Evolutionary conservation across 1,284 basidiomycete genomes (phyloP), one percentile per base, ranked within the genome.

Genomic region (Tilletia indica): DNA sequence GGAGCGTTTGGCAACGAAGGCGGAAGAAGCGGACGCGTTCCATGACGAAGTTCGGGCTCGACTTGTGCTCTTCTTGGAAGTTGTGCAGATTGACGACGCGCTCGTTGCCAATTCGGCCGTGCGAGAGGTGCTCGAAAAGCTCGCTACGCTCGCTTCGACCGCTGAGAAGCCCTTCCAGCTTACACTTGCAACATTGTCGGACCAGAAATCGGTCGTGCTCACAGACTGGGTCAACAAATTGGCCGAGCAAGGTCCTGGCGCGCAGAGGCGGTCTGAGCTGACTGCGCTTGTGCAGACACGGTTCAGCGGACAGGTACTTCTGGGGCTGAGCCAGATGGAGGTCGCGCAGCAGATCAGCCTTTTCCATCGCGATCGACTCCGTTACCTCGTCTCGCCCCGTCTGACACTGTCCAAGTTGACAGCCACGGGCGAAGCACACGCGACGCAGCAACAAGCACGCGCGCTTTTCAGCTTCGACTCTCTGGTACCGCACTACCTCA

Each of bases 301-400:
- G 19, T 31, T 70, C 25, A 54, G 39, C 36, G 61, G 61, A 21
- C 54, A 72, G 0, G 67, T 76, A 2, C 67, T 83, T 45, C 72
- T 84, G 9, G 69, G 58, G 2, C 72, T 81, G 14, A 82, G 83
- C 34, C 78, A 82, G 0, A 45, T 72, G 25, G 82, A 84, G 69
- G 71, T 84, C n/a, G 82, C 81, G 3, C 76, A 77, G 56, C 82
- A 84, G 71, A 81, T 84, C 48, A 81, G 82, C 45, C 68, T 73
- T 31, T 84, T 78, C 71, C 80, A 82, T 48, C 74, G 75, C 12
- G 73, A 78, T 25, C 73, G 76, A 4, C 70, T 82, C 25, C 58
- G 69, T 47, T 68, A 71, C 9, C 69, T 77, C 31, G 38, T 73
- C 49, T 34, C 74, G 14, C 72, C 73, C 0, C 34, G 67, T 12